phyloP scores from a whole-genome alignment of 495 filamentous ascomycete genomes.

The Penicillium paxilli region DNA sequence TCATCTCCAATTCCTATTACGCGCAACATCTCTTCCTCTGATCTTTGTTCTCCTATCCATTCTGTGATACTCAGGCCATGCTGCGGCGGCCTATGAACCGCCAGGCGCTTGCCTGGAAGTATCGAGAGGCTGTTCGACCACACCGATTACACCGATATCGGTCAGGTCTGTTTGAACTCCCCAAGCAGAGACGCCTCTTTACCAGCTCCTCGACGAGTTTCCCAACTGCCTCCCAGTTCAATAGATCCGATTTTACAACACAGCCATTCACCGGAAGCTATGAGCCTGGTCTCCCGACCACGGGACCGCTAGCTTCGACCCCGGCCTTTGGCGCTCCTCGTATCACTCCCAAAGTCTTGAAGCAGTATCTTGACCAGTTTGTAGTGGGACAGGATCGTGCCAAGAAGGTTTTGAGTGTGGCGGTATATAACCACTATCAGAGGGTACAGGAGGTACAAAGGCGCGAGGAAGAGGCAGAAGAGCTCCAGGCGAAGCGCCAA shows the following conservation, averaged over 20 bases:
- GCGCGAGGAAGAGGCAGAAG: slow-evolving; percentile 75
- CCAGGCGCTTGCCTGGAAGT: slow-evolving; percentile 15
- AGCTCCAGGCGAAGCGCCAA: slow-evolving; percentile 51
- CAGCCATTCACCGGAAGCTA: slow-evolving; percentile 75
- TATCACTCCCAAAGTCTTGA: slow-evolving; percentile 79
- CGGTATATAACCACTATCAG: slow-evolving; percentile 98
- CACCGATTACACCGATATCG: slow-evolving; percentile 21
- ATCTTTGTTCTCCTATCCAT: background rate
- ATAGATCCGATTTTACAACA: slow-evolving; percentile 61
- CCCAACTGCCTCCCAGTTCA: slow-evolving; percentile 52
- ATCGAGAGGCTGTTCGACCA: slow-evolving; percentile 11
- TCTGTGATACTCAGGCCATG: slow-evolving; percentile 15
- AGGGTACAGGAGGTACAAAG: slow-evolving; percentile 73
- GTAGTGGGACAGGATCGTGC: slow-evolving; percentile 95
- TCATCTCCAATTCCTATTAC: background rate
- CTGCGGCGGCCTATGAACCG: slow-evolving; percentile 21
- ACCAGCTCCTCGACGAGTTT: slow-evolving; percentile 35
- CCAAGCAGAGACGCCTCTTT: slow-evolving; percentile 17
- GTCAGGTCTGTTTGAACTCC: slow-evolving; percentile 3
- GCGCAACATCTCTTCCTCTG: background rate
- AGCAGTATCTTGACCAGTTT: slow-evolving; percentile 90
- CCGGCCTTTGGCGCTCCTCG: slow-evolving; percentile 64
- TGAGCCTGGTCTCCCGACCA: slow-evolving; percentile 65
- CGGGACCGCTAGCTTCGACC: slow-evolving; percentile 56
- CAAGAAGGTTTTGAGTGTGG: slow-evolving; percentile 91